Evolutionary conservation across 2,329 filamentous ascomycete genomes (phyloP).

Genomic region (Fusarium lyarnte): DNA sequence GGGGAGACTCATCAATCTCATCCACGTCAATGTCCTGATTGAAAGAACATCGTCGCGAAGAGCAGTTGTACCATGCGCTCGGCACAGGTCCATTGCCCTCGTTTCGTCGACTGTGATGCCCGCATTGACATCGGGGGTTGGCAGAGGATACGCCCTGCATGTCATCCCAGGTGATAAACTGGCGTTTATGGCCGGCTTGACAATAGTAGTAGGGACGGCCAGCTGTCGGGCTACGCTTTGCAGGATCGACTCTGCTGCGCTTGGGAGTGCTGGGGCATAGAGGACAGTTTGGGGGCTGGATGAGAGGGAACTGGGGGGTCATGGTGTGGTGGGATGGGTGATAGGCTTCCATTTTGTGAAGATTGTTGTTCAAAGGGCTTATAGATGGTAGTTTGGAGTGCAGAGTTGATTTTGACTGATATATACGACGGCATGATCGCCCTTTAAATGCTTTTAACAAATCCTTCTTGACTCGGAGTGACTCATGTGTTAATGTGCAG

Average conservation of each 20-base stretch:
- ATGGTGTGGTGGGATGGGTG: not conserved
- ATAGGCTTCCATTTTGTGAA: not conserved
- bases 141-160: fast-evolving
- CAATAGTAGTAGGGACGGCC: not conserved
- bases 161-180: not conserved
- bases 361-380: not conserved
- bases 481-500: fast-evolving
- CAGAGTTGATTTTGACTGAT: fast-evolving
- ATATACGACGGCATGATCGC: fast-evolving
- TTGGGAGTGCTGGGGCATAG: not conserved
- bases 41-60: not conserved
- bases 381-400: too few relatives aligned
- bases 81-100: not conserved
- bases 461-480: fast-evolving
- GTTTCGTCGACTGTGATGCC: not conserved
- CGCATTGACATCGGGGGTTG: not conserved
- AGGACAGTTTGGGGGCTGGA: not conserved
- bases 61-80: not conserved
- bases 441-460: not conserved
- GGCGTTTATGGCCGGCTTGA: not conserved
- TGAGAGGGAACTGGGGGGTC: not conserved
- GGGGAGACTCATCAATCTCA: not conserved
- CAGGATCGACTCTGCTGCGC: not conserved
- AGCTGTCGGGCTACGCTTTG: not conserved
- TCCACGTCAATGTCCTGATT: not conserved